Evolutionary conservation across 2,329 filamentous ascomycete species (phyloP), one percentile per base, ranked within the genome.

Genomic region (Fusarium sp.): DNA sequence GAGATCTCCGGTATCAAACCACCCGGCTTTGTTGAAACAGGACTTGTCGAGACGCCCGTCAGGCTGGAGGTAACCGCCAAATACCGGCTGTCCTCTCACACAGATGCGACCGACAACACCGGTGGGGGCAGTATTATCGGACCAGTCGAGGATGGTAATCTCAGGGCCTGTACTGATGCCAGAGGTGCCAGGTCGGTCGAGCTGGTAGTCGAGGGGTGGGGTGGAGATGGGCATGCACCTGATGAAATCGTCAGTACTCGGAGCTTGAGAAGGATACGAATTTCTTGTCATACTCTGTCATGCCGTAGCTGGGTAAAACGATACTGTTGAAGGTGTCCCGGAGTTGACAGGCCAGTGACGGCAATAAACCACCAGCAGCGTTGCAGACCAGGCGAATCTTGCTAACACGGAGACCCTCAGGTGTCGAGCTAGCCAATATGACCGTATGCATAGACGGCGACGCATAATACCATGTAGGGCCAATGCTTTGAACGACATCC

Each of bases 391-490:
- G 78, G 46, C 84, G 77, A 48, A 89, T 86, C 13, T 77, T 78
- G 62, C 80, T 84, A 28, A 82, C 82, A 4, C 77, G 70, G 16
- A 85, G 65, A 15, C 82, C 82, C 27, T 81, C 76, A 0, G 75
- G 13, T 85, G 80, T 27, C 80, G 75, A 13, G 76, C 67, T 9
- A 79, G 81, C 82, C 1, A 89, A 77, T 39, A 88, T 87, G 60
- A 87, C 79, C 10, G 85, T 83, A 66, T 88, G 87, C 85, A 88
- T 88, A 2, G 85, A 86, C 1, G 86, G 87, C 12, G 86, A 87
- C 2, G 86, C 87, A 71, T 88, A 88, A 74, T 88, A 89, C 87
- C 87, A 89, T 0, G 86, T 88, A 1, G 86, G 84, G 7, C 77
- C 73, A 27, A 81, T 78, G 37, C 81, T 78, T 60, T 87, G 81